Evolutionary conservation across 1,284 basidiomycete species (phyloP).

Genomic region (Stygiomarasmius scandens): DNA sequence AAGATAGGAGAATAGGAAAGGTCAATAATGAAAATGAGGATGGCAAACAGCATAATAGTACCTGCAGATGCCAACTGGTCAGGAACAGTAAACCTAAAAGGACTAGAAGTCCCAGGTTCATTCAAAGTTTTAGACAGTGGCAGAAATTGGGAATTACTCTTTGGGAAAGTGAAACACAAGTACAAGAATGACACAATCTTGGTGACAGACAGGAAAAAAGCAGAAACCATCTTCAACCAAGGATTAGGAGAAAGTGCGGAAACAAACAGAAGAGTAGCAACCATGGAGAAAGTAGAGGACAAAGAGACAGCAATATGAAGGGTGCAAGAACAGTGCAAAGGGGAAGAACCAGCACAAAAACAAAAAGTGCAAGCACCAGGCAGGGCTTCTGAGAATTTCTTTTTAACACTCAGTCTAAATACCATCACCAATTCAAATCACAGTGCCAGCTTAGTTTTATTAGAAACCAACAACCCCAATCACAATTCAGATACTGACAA

Average conservation of each 20-base stretch:
- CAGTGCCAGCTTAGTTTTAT: too few relatives aligned
- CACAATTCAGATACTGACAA: too few relatives aligned
- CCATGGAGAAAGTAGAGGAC: not conserved
- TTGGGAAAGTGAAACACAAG: slow-evolving; percentile 31
- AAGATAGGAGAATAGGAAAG: slow-evolving; percentile 16
- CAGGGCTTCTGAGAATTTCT: too few relatives aligned
- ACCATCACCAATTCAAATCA: too few relatives aligned
- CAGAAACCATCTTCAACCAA: slow-evolving; percentile 1
- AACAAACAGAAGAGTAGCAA: not conserved
- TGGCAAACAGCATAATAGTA: slow-evolving; percentile 32
- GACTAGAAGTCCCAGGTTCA: slow-evolving; percentile 12
- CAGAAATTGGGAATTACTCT: slow-evolving; percentile 32
- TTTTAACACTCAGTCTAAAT: too few relatives aligned
- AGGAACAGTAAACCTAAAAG: slow-evolving; percentile 24
- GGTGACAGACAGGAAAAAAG: not conserved
- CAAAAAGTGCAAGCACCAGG: too few relatives aligned
- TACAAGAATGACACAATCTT: slow-evolving; percentile 24
- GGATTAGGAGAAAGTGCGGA: slow-evolving; percentile 4
- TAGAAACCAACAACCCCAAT: too few relatives aligned
- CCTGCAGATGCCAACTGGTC: slow-evolving; percentile 26
- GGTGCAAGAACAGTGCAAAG: not conserved
- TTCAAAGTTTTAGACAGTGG: slow-evolving; percentile 37
- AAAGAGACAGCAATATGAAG: not conserved
- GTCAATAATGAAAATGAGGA: slow-evolving; percentile 22
- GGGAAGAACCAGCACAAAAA: not conserved